Conservation (phyloP, 2,329 filamentous ascomycete species). For the Microdochium paspali region DNA sequence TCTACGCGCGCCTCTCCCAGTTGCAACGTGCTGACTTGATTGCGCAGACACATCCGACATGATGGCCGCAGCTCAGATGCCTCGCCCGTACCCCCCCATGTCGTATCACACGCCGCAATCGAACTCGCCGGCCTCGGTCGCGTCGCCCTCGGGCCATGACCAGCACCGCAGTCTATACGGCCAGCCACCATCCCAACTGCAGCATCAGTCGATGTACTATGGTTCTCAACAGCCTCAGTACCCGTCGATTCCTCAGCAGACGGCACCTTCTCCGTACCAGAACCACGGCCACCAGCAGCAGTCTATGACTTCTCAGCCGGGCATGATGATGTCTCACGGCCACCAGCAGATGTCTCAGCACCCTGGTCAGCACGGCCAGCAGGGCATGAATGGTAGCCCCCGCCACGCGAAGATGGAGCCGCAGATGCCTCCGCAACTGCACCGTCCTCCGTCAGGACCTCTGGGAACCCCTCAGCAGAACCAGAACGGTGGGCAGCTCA, state of each 20-base stretch:
- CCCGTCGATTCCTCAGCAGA: slow-evolving; percentile 57
- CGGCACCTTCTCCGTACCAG: slow-evolving; percentile 48
- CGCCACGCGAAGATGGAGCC: slow-evolving; percentile 53
- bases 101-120: slow-evolving; percentile 90
- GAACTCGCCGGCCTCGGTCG: slow-evolving; percentile 87
- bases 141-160: slow-evolving; percentile 81
- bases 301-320: slow-evolving; percentile 54
- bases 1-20: too few species aligned
- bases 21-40: slow-evolving; percentile 11
- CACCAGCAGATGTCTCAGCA: slow-evolving; percentile 52
- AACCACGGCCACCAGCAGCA: slow-evolving; percentile 45
- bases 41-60: slow-evolving; percentile 49
- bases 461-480: slow-evolving; percentile 34
- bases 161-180: slow-evolving; percentile 82
- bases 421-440: slow-evolving; percentile 51
- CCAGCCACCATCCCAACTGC: slow-evolving; percentile 67
- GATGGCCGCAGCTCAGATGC: slow-evolving; percentile 60
- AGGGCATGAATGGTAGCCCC: slow-evolving; percentile 51
- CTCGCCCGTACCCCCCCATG: slow-evolving; percentile 80
- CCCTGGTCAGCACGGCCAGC: slow-evolving; percentile 43
- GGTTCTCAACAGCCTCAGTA: slow-evolving; percentile 49
- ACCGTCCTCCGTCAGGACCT: slow-evolving; percentile 44
- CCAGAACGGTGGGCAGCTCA: slow-evolving; percentile 32
- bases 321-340: slow-evolving; percentile 56
- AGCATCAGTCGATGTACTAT: slow-evolving; percentile 76